Conservation (phyloP, 2,329 filamentous ascomycete genomes). For the Aspergillus brasiliensis region DNA sequence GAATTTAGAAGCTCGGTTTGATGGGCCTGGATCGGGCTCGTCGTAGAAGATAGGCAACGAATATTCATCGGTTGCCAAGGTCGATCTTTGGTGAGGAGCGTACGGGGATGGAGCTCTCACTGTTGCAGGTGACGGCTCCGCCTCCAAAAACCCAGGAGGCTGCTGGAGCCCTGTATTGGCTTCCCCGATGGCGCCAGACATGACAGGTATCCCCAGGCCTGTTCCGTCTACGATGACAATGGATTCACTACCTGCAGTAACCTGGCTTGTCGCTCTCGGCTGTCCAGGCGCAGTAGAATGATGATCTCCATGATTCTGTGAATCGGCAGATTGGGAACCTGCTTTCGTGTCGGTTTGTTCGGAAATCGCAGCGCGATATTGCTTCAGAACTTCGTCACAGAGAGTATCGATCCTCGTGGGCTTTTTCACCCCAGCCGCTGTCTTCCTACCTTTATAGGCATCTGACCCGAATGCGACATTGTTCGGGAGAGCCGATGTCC, state of each 20-base stretch:
- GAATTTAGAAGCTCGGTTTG: slow-evolving; percentile 15
- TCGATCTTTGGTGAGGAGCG: slow-evolving; percentile 25
- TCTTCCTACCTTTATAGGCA: slow-evolving; percentile 44
- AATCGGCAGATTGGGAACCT: not conserved
- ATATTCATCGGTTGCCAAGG: slow-evolving; percentile 28
- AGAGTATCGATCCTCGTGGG: slow-evolving; percentile 77
- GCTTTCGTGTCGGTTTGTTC: slow-evolving; percentile 14
- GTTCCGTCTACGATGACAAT: slow-evolving; percentile 82
- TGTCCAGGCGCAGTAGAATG: slow-evolving; percentile 13
- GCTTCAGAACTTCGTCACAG: slow-evolving; percentile 74
- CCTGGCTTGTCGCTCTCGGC: slow-evolving; percentile 51
- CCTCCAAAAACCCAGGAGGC: slow-evolving; percentile 20
- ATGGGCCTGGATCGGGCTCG: slow-evolving; percentile 16
- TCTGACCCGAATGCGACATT: slow-evolving; percentile 50
- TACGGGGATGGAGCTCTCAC: slow-evolving; percentile 21
- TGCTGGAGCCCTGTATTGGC: slow-evolving; percentile 14
- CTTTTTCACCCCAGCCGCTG: slow-evolving; percentile 39
- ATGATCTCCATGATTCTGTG: not conserved
- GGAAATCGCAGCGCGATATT: slow-evolving; percentile 73
- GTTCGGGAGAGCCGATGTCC: slow-evolving; percentile 46
- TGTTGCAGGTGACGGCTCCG: slow-evolving; percentile 13
- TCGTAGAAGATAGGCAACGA: slow-evolving; percentile 34
- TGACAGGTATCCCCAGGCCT: slow-evolving; percentile 40
- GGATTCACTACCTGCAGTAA: slow-evolving; percentile 82
- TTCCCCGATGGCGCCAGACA: slow-evolving; percentile 40